phyloP scores from a whole-genome alignment of 176 grass and related monocot genomes.

The Eragrostis nindensis region DNA sequence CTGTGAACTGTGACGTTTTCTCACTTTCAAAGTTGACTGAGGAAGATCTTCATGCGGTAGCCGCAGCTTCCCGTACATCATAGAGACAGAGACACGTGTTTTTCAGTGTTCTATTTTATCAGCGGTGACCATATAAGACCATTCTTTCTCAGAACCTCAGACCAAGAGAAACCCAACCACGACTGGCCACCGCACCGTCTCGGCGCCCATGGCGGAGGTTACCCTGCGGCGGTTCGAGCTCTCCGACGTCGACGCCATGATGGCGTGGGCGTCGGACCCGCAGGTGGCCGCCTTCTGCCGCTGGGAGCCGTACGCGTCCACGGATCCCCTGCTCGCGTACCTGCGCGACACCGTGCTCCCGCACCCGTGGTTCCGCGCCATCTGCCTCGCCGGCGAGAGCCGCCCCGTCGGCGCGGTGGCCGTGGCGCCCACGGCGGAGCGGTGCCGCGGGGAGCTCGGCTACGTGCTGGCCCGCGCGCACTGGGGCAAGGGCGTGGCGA shows the following conservation, averaged over 20 bases:
- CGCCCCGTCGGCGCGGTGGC: conserved; percentile 64
- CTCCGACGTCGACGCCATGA: conserved; percentile 67
- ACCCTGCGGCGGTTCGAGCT: conserved; percentile 69
- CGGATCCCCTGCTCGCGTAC: conserved; percentile 53
- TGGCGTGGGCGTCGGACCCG: conserved; percentile 76
- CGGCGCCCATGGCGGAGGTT: not conserved
- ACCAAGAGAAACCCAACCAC: not conserved
- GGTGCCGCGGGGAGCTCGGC: conserved; percentile 63
- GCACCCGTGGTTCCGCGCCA: conserved; percentile 73
- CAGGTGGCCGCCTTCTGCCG: conserved; percentile 51
- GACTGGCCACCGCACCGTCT: not conserved
- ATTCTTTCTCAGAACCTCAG: not conserved
- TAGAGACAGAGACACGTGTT: not conserved
- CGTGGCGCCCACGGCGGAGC: conserved; percentile 39
- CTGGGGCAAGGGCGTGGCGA: conserved; percentile 74
- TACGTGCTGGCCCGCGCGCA: conserved; percentile 66
- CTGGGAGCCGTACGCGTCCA: conserved; percentile 59
- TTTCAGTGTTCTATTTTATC: not conserved
- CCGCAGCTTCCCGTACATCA: not conserved
- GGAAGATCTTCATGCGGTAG: too few species aligned
- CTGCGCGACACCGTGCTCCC: conserved; percentile 51
- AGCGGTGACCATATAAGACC: not conserved
- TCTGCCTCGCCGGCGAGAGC: conserved; percentile 45
- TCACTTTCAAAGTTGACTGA: not conserved
- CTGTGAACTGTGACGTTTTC: not conserved